phyloP scores from a whole-genome alignment of 805 yeast genomes.

The Geotrichum ghanense region DNA sequence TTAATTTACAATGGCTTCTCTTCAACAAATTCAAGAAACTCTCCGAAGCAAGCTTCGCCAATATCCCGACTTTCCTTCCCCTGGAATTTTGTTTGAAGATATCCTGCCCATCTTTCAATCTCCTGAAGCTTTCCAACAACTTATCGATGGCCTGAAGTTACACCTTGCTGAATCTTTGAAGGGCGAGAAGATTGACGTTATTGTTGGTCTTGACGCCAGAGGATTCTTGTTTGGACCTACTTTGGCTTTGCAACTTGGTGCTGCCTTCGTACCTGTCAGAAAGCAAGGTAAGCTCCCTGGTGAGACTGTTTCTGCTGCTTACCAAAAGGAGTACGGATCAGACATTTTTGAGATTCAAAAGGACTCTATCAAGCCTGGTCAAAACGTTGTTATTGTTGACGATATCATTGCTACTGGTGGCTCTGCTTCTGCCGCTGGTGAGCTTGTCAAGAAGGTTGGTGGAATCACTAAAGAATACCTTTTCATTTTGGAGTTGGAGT shows the following conservation, averaged over 20 bases:
- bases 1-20: not conserved
- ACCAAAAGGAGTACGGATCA: slow-evolving; percentile 82
- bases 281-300: slow-evolving; percentile 96
- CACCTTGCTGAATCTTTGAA: slow-evolving; percentile 48
- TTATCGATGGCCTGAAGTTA: slow-evolving; percentile 67
- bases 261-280: slow-evolving; percentile 92
- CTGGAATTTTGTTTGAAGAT: slow-evolving; percentile 92
- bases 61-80: slow-evolving; percentile 88
- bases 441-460: slow-evolving; percentile 54
- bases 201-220: slow-evolving; percentile 92
- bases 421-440: slow-evolving; percentile 88
- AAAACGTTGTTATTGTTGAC: slow-evolving; percentile 80
- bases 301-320: slow-evolving; percentile 55
- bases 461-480: slow-evolving; percentile 70
- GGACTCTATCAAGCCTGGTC: slow-evolving; percentile 66
- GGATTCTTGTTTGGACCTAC: slow-evolving; percentile 97
- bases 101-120: slow-evolving; percentile 85
- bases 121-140: slow-evolving; percentile 70
- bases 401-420: slow-evolving; percentile 99
- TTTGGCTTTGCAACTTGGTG: slow-evolving; percentile 75
- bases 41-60: slow-evolving; percentile 33
- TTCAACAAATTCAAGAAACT: slow-evolving; percentile 12
- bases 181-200: slow-evolving; percentile 62
- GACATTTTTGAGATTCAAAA: slow-evolving; percentile 85
- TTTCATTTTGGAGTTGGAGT: slow-evolving; percentile 90